Evolutionary conservation across 2,329 filamentous ascomycete genomes (phyloP).

Genomic region (Cladosporium phlei): DNA sequence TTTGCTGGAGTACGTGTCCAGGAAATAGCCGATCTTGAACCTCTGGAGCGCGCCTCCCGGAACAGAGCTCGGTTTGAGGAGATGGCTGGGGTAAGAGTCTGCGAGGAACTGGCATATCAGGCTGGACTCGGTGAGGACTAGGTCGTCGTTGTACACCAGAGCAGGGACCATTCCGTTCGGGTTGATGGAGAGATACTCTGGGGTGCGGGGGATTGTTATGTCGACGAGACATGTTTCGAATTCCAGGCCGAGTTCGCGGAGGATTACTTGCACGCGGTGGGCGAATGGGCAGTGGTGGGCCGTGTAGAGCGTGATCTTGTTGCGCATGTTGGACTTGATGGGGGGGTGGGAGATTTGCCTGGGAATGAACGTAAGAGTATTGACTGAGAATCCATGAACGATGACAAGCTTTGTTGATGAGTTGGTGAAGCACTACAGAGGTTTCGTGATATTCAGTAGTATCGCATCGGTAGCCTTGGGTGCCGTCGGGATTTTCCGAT

Average conservation of each 20-base stretch:
- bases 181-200: constrained; percentile 72
- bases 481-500: no score
- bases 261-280: constrained; percentile 55
- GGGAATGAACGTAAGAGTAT: no score
- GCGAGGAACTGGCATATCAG: constrained; percentile 68
- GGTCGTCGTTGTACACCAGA: constrained; percentile 56
- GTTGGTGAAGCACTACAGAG: no score
- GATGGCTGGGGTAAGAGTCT: constrained; percentile 63
- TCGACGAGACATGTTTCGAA: constrained; percentile 52
- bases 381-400: no score
- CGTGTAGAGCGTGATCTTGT: constrained; percentile 64
- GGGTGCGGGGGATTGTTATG: constrained; percentile 60
- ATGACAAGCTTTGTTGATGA: no score
- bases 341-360: no score
- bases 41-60: constrained; percentile 54
- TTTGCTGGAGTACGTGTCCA: constrained; percentile 64
- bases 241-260: constrained; percentile 28
- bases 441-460: no score
- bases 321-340: constrained; percentile 15
- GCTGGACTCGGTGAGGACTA: constrained; percentile 58
- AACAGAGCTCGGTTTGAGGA: constrained; percentile 57
- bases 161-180: constrained; percentile 72
- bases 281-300: constrained; percentile 67
- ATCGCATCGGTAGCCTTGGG: no score
- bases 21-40: constrained; percentile 67